These are phyloP conservation scores for Ophiobolus disseminans DNA, from an alignment of 2,329 filamentous ascomycete species.

Conservation along the genomic window DNA sequence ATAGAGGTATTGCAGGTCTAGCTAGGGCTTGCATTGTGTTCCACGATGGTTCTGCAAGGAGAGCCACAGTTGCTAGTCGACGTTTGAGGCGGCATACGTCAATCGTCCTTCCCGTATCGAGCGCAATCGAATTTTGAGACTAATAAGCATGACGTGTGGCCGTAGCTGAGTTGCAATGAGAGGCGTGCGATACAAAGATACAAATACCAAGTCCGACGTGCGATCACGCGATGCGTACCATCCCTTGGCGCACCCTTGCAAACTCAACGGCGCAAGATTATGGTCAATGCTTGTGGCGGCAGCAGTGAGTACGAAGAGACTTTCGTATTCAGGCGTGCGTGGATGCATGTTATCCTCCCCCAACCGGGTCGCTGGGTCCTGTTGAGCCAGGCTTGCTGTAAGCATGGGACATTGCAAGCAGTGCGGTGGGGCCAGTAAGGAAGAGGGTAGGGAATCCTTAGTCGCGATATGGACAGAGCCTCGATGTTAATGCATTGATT, in stretches of 20 bases:
- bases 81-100: slow-evolving; percentile 5
- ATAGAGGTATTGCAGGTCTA: slow-evolving; percentile 21
- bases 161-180: no score
- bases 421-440: slow-evolving; percentile 12
- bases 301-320: no score
- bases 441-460: slow-evolving; percentile 9
- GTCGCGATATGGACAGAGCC: slow-evolving; percentile 14
- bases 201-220: no score
- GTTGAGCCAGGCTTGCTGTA: slow-evolving; percentile 19
- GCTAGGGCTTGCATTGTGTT: slow-evolving; percentile 20
- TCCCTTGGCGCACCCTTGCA: no score
- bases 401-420: slow-evolving; percentile 24
- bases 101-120: no score
- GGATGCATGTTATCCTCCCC: slow-evolving; percentile 23
- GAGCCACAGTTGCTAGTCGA: slow-evolving; percentile 28
- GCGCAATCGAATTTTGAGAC: no score
- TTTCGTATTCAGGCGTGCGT: slow-evolving; percentile 22
- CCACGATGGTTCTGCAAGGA: slow-evolving; percentile 28
- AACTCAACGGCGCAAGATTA: no score
- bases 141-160: no score
- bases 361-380: slow-evolving; percentile 32
- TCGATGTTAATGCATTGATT: slow-evolving; percentile 24
- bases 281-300: no score
- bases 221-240: no score
- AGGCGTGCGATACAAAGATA: no score